Base-by-base conservation (phyloP, 192 early-diverging fungal species). In the Linnemannia zychae region DNA sequence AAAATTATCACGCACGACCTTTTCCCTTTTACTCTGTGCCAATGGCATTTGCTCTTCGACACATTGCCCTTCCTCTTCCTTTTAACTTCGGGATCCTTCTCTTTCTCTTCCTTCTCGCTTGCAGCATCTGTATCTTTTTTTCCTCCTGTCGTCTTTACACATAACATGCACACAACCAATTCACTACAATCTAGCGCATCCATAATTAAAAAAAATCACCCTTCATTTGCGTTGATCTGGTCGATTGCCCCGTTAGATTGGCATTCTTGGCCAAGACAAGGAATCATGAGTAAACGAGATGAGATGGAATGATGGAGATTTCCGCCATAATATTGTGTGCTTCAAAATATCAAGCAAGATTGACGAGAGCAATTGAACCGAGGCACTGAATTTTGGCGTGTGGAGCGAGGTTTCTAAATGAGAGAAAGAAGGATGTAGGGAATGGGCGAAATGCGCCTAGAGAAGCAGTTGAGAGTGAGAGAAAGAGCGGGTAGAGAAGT, bases 1-100 rank as follows among this genome's bases (percentile, higher is more conserved):
- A 68, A 68, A 68, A 68, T 38, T 18, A 68, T 63, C 57, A 63
- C 28, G 28, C 57, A 63, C 57, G 57, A 63, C 57, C 53, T 67
- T 16, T 69, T 37, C 37, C 36, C 15, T 68, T 20, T 24, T 31
- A 31, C 57, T 63, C 24, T 63, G 57, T 63, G 40, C 40, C 40
- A 44, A 6, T 28, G 28, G 24, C 57, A 15, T 0, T 31, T 31
- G 12, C 57, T 63, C 31, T 11, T 63, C 28, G 57, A 63, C 57
- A 63, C 57, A 63, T n/a, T 63, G 57, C 57, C 57, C 57, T 63
- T 63, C 57, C 57, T 57, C 53, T n/a, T 57, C 22, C 1, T 28
- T n/a, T 28, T 57, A n/a, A 20, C 53, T 28, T 57, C 22, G 53
- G 57, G 57, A 63, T 63, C 57, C 24, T 24, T 60, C 57, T 31